Conservation (phyloP, 2,329 filamentous ascomycete species). For the Alternaria ventricosa region DNA sequence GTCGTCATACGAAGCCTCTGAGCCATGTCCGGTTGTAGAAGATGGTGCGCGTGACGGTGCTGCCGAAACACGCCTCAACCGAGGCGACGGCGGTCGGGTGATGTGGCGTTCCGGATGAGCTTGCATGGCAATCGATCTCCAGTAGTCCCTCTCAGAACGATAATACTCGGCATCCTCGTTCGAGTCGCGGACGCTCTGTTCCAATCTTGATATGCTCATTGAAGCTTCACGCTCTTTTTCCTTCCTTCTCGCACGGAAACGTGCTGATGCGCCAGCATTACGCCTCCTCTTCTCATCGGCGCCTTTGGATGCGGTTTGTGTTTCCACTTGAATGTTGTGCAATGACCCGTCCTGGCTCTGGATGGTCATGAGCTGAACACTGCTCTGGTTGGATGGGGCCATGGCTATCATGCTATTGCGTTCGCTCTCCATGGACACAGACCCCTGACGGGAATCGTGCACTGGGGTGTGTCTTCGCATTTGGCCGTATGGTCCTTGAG, state of each 20-base stretch:
- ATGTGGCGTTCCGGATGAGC: slow-evolving; percentile 59
- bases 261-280: slow-evolving; percentile 84
- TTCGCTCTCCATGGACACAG: slow-evolving; percentile 42
- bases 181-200: slow-evolving; percentile 72
- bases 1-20: slow-evolving; percentile 40
- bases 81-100: slow-evolving; percentile 53
- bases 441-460: slow-evolving; percentile 43
- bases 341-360: slow-evolving; percentile 58
- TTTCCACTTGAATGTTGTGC: slow-evolving; percentile 73
- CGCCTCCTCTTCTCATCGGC: slow-evolving; percentile 85
- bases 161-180: slow-evolving; percentile 75
- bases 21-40: slow-evolving; percentile 37
- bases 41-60: slow-evolving; percentile 38
- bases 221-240: slow-evolving; percentile 79
- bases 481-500: slow-evolving; percentile 27
- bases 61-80: slow-evolving; percentile 42
- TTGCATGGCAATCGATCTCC: slow-evolving; percentile 63
- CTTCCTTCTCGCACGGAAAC: slow-evolving; percentile 82
- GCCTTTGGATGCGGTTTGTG: slow-evolving; percentile 80
- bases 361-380: slow-evolving; percentile 61
- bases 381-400: slow-evolving; percentile 54
- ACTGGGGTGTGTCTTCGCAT: slow-evolving; percentile 17
- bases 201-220: slow-evolving; percentile 71
- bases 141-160: slow-evolving; percentile 72
- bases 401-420: slow-evolving; percentile 53